Evolutionary conservation across 164 flowering plant species (phyloP), one percentile per base, ranked within the genome.

Genomic region (Tetrastigma voinierianum): DNA sequence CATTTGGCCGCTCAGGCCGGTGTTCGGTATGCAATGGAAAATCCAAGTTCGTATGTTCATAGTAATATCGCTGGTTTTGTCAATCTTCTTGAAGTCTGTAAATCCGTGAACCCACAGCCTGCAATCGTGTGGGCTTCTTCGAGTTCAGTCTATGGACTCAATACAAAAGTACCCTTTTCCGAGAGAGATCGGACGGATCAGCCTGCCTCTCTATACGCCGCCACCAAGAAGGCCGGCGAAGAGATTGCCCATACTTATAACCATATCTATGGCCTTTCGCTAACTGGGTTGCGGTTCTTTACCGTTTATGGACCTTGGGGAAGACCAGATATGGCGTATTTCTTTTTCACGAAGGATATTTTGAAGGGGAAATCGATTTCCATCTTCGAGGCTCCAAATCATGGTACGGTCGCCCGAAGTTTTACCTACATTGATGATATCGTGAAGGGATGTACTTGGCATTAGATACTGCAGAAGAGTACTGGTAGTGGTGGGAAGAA

Each of bases 241-340:
- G 96, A 88, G 59, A 90, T 90, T 63, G 93, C 93, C 15, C 96
- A 90, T 56, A 88, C 91, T 59, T 90, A 90, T 61, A 90, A 90
- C 62, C 96, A 90, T 65, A 93, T 93, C 4, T 82, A 93, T 47
- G 98, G 98, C 1, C 82, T 93, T 62, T 93, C 98, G 0, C 78
- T 93, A 11, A 93, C 98, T 16, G 98, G 95, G 49, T 77, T 93
- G 77, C 74, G 98, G 23, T 93, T 93, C 68, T 93, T 93, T 72
- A 93, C 98, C 0, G 98, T 93, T 40, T 93, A 93, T 72, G 98
- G 98, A 2, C 97, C 96, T 24, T 92, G 96, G 96, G 97, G 97
- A 3, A 78, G 97, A 61, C 97, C 97, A 1, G 97, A 92, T 64
- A 92, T 92, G 97, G 97, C 97, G 0, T 92, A 90, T 55, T 92